These are phyloP conservation scores for Acanthamoeba castellanii DNA, from an alignment of 208 protist genomes.

Conservation along the genomic window DNA sequence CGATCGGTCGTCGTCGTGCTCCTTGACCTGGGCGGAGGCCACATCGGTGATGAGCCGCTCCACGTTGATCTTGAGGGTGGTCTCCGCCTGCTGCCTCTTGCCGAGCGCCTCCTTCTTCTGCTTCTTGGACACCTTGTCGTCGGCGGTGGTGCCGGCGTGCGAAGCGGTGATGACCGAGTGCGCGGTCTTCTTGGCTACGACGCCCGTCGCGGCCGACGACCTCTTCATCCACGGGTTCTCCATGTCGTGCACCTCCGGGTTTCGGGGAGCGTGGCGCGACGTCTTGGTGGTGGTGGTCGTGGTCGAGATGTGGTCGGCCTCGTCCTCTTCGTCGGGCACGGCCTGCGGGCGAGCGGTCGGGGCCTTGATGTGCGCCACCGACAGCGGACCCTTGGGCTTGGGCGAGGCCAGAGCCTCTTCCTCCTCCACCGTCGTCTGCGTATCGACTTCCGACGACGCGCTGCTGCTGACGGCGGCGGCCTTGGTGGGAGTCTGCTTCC, in stretches of 20 bases:
- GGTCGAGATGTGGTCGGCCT: neutral
- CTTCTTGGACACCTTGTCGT: constrained; percentile 53
- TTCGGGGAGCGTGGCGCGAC: neutral
- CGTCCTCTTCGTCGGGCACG: neutral
- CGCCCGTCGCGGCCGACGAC: constrained; percentile 39
- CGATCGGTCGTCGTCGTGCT: constrained; percentile 58
- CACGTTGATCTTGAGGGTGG: constrained; percentile 50
- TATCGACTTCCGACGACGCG: neutral
- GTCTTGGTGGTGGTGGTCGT: neutral
- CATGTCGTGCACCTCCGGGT: constrained; percentile 41
- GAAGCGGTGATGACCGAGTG: constrained; percentile 24
- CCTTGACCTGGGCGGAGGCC: neutral
- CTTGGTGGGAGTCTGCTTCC: neutral
- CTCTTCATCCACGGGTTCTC: constrained; percentile 74
- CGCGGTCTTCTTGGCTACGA: constrained; percentile 50
- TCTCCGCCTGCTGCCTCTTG: constrained; percentile 51
- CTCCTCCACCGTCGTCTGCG: neutral
- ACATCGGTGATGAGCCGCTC: constrained; percentile 66
- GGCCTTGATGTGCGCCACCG: neutral
- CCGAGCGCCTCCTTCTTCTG: constrained; percentile 51
- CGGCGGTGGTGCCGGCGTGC: neutral
- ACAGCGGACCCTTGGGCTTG: constrained; percentile 1
- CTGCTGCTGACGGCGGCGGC: neutral
- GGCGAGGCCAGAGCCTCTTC: neutral
- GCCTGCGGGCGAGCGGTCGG: neutral